Conservation (phyloP, 345 rosid species). For the Raphanus sativus region DNA sequence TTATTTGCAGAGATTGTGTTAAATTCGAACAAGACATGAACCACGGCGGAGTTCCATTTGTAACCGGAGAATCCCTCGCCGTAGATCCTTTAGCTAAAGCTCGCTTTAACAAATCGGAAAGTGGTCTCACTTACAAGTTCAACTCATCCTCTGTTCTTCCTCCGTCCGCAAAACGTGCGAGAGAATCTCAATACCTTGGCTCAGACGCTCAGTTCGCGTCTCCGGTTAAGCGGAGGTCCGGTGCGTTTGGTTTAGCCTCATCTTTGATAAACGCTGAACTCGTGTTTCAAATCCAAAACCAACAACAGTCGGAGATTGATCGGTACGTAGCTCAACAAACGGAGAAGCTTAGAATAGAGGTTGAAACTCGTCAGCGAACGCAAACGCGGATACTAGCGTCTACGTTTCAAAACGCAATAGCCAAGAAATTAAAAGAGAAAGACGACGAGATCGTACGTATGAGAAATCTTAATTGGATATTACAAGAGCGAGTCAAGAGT, state of each 20-base stretch:
- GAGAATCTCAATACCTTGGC: slow-evolving; percentile 41
- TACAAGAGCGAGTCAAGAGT: slow-evolving; percentile 62
- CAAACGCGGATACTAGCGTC: slow-evolving; percentile 55
- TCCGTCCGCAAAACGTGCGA: slow-evolving; percentile 45
- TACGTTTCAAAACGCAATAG: slow-evolving; percentile 47
- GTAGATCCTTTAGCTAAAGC: slow-evolving; percentile 45
- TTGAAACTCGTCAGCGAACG: slow-evolving; percentile 58
- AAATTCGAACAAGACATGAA: slow-evolving; percentile 46
- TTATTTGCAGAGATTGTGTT: slow-evolving; percentile 48
- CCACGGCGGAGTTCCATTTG: slow-evolving; percentile 38
- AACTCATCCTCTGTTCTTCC: slow-evolving; percentile 26
- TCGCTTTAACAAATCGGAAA: slow-evolving; percentile 47
- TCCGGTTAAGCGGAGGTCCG: slow-evolving; percentile 39
- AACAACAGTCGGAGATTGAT: slow-evolving; percentile 60
- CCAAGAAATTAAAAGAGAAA: slow-evolving; percentile 53
- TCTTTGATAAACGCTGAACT: slow-evolving; percentile 32
- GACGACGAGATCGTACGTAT: slow-evolving; percentile 62
- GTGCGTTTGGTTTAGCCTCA: slow-evolving; percentile 32
- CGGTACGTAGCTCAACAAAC: slow-evolving; percentile 54
- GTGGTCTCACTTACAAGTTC: slow-evolving; percentile 53
- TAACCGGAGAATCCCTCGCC: slow-evolving; percentile 39
- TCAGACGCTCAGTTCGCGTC: slow-evolving; percentile 35
- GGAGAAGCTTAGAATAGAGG: slow-evolving; percentile 56
- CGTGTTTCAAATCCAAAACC: slow-evolving; percentile 51
- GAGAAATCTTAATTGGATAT: slow-evolving; percentile 56